Evolutionary conservation across 2,329 filamentous ascomycete genomes (phyloP), one percentile per base, ranked within the genome.

Genomic region (Sphaceloma murrayae): DNA sequence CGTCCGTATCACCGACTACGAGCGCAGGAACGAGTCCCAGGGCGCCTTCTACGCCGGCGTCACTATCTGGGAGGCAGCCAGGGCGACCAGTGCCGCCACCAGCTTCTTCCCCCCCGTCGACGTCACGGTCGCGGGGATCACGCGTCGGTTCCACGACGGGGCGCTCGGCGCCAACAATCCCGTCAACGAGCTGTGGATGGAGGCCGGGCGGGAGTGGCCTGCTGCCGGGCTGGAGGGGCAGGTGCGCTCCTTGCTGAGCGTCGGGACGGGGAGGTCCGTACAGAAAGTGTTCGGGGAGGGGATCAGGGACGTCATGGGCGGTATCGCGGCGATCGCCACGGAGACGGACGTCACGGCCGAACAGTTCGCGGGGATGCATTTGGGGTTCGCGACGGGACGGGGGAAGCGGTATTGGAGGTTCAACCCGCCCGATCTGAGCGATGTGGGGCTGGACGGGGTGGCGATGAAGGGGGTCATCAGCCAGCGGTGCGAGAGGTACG

Each of bases 151-250:
- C 38, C 19, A 22, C 6, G 38, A 43, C 24, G 68, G 66, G 1
- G 67, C 60, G 0, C 48, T 63, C 4, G 61, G 62, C 0, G 53
- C 45, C 1, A 74, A 73, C 53, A 74, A 73, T 46, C 70, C 69
- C 4, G 24, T 43, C 3, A 10, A 30, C 26, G 16, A 17, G 6
- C 38, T 43, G 3, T 43, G 22, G 24, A 9, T 9, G 18, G 24
- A 43, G 21, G 18, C 18, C 24, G 24, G 24, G 21, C 10, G 24
- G 8, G 14, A 38, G 11, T 13, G 13, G 9, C 31, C 17, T 3
- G 31, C 11, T 16, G 31, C 13, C n/a, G 3, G 8, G n/a, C 11
- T 16, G 36, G 18, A 24, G n/a, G 13, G 31, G 4, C 26, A 33
- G 5, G 11, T 45, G 11, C 33, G 26, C 3, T 34, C 32, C 9